phyloP scores from a whole-genome alignment of 768 basidiomycete species.

The Mycena galericulata region DNA sequence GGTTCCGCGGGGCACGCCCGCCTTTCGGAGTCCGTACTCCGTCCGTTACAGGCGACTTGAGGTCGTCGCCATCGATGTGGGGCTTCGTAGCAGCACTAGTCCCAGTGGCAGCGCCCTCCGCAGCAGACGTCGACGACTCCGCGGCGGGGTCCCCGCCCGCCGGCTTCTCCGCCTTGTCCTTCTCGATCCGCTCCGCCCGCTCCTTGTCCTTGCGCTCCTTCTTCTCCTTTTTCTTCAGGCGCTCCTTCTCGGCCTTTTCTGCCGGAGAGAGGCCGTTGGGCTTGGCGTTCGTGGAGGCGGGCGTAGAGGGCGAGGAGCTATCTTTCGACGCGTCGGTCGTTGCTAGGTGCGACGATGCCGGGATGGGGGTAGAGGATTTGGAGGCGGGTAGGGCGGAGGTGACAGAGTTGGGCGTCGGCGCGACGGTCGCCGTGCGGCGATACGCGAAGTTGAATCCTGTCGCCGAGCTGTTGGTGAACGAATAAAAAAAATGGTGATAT shows the following conservation, averaged over 20 bases:
- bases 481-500: background rate
- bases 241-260: constrained; percentile 72
- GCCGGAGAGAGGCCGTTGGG: constrained; percentile 53
- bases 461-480: constrained; percentile 7
- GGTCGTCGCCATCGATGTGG: constrained; percentile 46
- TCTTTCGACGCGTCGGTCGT: constrained; percentile 49
- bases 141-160: constrained; percentile 37
- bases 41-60: constrained; percentile 70
- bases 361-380: constrained; percentile 50
- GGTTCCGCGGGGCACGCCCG: constrained; percentile 72
- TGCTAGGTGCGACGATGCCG: constrained; percentile 49
- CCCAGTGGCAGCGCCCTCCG: constrained; percentile 39
- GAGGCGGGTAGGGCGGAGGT: constrained; percentile 58
- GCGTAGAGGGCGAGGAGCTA: constrained; percentile 46
- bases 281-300: constrained; percentile 50
- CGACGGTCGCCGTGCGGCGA: constrained; percentile 75
- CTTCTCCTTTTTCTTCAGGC: constrained; percentile 68
- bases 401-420: constrained; percentile 70
- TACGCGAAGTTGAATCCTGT: constrained; percentile 98
- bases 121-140: constrained; percentile 45
- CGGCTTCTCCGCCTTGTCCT: constrained; percentile 55
- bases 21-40: constrained; percentile 77
- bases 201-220: constrained; percentile 57
- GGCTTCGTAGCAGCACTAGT: too few species aligned
- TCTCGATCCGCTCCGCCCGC: constrained; percentile 56